Base-by-base conservation (phyloP, 495 filamentous ascomycete species). In the Penicillium odoratum region DNA sequence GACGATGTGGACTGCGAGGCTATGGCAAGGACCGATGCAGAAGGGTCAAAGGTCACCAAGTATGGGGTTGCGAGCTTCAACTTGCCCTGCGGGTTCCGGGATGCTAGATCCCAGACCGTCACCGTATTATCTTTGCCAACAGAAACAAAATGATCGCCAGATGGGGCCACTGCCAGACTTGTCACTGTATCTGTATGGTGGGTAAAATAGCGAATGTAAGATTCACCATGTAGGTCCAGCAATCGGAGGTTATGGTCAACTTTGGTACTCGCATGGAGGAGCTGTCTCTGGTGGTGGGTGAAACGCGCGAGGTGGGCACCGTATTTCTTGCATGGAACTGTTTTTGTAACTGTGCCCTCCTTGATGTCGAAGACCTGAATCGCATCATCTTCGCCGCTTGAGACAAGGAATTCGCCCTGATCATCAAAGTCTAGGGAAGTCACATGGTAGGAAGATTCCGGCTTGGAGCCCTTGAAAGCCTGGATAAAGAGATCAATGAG, bases 351-450 rank as follows among this genome's bases (percentile, higher is more conserved):
- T 53, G 89, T 90, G 6, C 94, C 94, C 49, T 94, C 92, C 58
- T 89, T 90, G 60, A 93, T 87, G 62, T 91, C 94, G 75, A 92
- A 99, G 31, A 98, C 82, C 65, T 98, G 93, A 58, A 99, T 90
- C 1, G 90, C 94, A 61, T 97, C 92, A 67, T 98, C 95, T 68
- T 86, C 88, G 51, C 91, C 90, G 7, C 90, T 88, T 0, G 92
- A 87, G 67, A 98, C 90, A 42, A 93, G 79, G 40, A 90, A 88
- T 61, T 96, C 92, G 65, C 94, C 94, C 26, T 87, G 86, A 76
- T 97, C 92, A 73, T 98, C 93, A 65, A 97, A 98, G 75, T 98
- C 93, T 63, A 99, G 83, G 5, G 93, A 97, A 2, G 86, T 88
- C 43, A 82, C 73, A 48, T 71, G 70, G 34, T 68, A 66, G 4